Base-by-base conservation (phyloP, 2,329 filamentous ascomycete species). In the Bipolaris oryzae region DNA sequence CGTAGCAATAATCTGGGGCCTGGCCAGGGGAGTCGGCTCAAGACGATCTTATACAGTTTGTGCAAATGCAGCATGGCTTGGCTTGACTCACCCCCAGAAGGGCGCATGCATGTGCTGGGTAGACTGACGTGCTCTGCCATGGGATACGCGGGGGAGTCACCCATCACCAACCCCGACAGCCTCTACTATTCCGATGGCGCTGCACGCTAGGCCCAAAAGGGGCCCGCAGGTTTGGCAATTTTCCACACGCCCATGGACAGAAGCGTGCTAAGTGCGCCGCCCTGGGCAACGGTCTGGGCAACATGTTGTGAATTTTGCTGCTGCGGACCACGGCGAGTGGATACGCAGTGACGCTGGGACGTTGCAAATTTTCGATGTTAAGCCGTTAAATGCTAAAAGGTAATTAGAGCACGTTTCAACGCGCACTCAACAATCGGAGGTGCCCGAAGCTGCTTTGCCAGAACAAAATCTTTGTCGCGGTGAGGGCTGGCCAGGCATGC, bases 321-420 rank as follows among this genome's bases (percentile, higher is more conserved):
- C 58, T 21, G 60, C 34, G 53, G 53, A 45, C 56, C 53, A 60
- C 60, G 59, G 55, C 42, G 42, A 55, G 68, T 72, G 68, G 70
- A 64, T 66, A 53, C 57, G 21, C 13, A 31, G 53, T 67, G 62
- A 69, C 56, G 65, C 62, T 63, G 58, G 48, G 21, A 52, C 49
- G 23, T 43, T 63, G 61, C 58, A 67, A 67, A 62, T 63, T 66
- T 68, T 67, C 51, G 43, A 55, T 54, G 50, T 50, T 67, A 69
- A 62, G 50, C 61, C 61, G 41, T 62, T 62, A 62, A 61, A 52
- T 69, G 61, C 55, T 63, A 63, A 62, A 56, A 56, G 56, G 61
- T 58, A 56, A 62, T 60, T 44, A 64, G 41, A 41, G 47, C 23
- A 39, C 46, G 37, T 55, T 53, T 47, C 54, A 43, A 43, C 31